Evolutionary conservation across 1,284 basidiomycete genomes (phyloP), one percentile per base, ranked within the genome.

Genomic region (Macrocybe sp.): DNA sequence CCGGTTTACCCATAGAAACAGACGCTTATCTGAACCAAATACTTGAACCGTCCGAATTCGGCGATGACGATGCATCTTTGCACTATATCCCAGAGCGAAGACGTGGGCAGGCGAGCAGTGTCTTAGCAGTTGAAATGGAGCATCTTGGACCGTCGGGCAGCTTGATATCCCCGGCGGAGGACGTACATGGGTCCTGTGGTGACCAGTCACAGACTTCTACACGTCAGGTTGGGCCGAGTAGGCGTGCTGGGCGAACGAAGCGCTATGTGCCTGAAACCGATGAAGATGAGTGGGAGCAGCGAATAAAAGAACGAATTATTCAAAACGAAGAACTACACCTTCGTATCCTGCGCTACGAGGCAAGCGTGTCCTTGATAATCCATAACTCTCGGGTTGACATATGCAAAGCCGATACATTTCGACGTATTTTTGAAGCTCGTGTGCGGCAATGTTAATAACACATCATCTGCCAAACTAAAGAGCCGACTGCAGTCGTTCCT

Each of bases 331-430:
- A 62, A 39, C 62, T 86, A 9, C 69, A 83, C 59, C 60, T 71
- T 22, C 73, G 76, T 40, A 73, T 85, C 50, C 59, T 85, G 53
- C 77, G 81, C 28, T 85, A 80, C 56, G 82, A 87, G 70, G 83
- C 80, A 53, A 34, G 65, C n/a, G 4, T 16, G n/a, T 42, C 34
- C 34, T 40, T n/a, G 12, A 33, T 16, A 29, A 28, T 3, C 22
- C 34, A 6, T 14, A 11, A 29, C 14, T 48, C 31, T 34, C 38
- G 39, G 12, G 10, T 32, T 36, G 34, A 41, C 14, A 37, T 36
- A 33, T 6, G 7, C 12, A 31, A 54, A 86, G 83, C 83, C 84
- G 5, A 68, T 86, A 43, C 70, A 75, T 52, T 75, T 85, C 48
- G 72, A 80, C 51, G 63, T 73, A 3, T 82, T 86, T 55, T 46